Evolutionary conservation across 2,329 filamentous ascomycete species (phyloP).

Genomic region (Chrysosporium queenslandicum): DNA sequence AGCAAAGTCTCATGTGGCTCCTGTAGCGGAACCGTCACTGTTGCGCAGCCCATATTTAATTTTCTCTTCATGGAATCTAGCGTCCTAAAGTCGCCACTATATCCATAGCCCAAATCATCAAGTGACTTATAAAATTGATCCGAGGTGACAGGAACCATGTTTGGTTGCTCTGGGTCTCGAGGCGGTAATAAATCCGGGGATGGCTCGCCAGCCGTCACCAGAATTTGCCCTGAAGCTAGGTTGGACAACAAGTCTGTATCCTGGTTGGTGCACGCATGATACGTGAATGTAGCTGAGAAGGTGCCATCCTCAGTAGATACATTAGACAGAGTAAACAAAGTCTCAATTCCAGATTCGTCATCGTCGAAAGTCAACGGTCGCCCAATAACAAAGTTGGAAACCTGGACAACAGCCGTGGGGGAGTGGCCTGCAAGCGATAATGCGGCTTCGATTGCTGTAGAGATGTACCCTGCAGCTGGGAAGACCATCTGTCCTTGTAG

Average conservation of each 20-base stretch:
- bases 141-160: slow-evolving; percentile 1
- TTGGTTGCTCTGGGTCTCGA: background rate
- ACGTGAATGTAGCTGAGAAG: background rate
- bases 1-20: slow-evolving; percentile 12
- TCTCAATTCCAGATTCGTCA: slow-evolving; percentile 1
- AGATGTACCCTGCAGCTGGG: slow-evolving; percentile 22
- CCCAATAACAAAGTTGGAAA: slow-evolving; percentile 7
- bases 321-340: background rate
- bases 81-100: slow-evolving; percentile 18
- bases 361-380: slow-evolving; percentile 1
- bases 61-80: slow-evolving; percentile 9
- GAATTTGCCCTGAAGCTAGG: slow-evolving; percentile 3
- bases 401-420: slow-evolving; percentile 15
- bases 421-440: slow-evolving; percentile 2
- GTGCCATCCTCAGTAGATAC: background rate
- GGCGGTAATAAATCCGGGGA: background rate
- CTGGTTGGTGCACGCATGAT: background rate
- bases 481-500: slow-evolving; percentile 26
- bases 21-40: background rate
- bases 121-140: slow-evolving; percentile 20
- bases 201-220: background rate
- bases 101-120: slow-evolving; percentile 19
- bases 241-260: background rate
- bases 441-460: slow-evolving; percentile 22
- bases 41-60: background rate